These are phyloP conservation scores for Gardenia jasminoides DNA, from an alignment of 257 asterid species.

Conservation along the genomic window DNA sequence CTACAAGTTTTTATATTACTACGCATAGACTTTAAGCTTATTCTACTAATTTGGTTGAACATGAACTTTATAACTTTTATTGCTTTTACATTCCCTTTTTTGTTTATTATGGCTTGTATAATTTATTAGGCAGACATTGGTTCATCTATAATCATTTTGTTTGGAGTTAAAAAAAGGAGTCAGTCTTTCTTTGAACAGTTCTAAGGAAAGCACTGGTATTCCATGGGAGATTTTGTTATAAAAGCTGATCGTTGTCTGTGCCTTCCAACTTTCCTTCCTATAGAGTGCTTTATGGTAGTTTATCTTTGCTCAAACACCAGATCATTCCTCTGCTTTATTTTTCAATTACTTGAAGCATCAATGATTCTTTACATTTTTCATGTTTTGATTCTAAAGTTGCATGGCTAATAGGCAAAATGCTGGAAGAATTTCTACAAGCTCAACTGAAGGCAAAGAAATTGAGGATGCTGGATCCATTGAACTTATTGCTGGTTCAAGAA, in stretches of 20 bases:
- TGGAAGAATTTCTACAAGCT: slow-evolving; percentile 29
- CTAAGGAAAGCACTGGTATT: not conserved
- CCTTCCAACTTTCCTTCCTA: slow-evolving; percentile 1
- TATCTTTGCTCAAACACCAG: not conserved
- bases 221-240: not conserved
- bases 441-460: slow-evolving; percentile 23
- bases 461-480: slow-evolving; percentile 4
- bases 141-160: not conserved
- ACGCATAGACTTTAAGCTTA: not conserved
- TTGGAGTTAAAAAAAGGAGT: not conserved
- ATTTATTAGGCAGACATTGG: not conserved
- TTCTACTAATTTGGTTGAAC: not conserved
- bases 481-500: slow-evolving; percentile 4
- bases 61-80: too few relatives aligned
- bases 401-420: slow-evolving; percentile 20
- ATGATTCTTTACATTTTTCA: not conserved
- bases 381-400: slow-evolving; percentile 7
- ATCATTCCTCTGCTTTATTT: not conserved
- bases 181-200: not conserved
- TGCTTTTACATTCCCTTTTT: not conserved
- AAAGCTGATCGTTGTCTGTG: not conserved
- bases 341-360: not conserved
- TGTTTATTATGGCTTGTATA: not conserved
- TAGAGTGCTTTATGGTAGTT: not conserved
- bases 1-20: not conserved